Base-by-base conservation (phyloP, 257 asterid genomes). In the Parsonsia alboflavescens region DNA sequence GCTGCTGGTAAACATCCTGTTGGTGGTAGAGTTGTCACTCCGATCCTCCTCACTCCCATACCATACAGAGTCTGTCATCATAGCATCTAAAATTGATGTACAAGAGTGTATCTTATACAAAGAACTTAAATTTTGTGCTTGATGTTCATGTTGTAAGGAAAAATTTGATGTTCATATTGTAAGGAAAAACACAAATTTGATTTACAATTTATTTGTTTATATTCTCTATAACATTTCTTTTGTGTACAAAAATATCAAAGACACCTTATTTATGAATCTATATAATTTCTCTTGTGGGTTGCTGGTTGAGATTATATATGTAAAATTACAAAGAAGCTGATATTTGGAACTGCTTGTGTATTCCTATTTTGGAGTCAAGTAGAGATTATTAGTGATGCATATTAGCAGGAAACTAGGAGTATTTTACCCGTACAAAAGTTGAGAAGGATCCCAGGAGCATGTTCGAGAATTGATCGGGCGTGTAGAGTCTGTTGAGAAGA, bases 1-100 rank as follows among this genome's bases (percentile, higher is more conserved):
- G 94, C 88, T 33, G 94, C 97, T 41, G 98, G 98, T 84, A 90
- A 83, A 85, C 98, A 92, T 61, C 96, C 97, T 2, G 86, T 75
- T 63, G 98, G 98, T 45, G 97, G 97, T 53, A 90, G 84, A 49
- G 74, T 81, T 42, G 97, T 90, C 10, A 90, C 96, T 69, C 96
- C 97, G 8, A 92, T 88, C 83, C 85, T 92, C 67, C 96, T 81
- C 39, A 75, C 98, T 76, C 98, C 97, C 7, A 89, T 77, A 44
- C 17, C 76, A 79, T 90, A 88, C 70, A 92, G 76, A 58, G 79
- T 82, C 92, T 90, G 88, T 71, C 68, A 44, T 21, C 54, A 69
- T 50, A 62, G 66, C 12, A 42, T 41, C 58, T 56, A 63, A 24
- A 11, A 58, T 54, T 33, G 42, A n/a, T 71, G 59, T 62, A 63